Evolutionary conservation across 129 eudicot genomes (phyloP).

Genomic region (Gnaphalium uliginosum): DNA sequence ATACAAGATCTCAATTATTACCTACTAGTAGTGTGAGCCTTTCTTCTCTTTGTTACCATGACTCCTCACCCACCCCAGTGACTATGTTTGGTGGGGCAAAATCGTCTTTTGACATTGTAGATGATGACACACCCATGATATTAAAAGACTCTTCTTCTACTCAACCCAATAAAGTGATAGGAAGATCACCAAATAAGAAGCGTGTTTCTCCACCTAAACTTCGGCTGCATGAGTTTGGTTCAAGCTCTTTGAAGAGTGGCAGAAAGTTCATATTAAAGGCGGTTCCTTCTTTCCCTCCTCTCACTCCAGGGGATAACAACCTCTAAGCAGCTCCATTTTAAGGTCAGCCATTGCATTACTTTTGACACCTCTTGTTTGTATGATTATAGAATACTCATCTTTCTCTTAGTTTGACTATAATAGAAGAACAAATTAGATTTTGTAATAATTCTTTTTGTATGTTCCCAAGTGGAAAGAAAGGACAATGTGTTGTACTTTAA

Average conservation of each 20-base stretch:
- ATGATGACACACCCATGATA: conserved; percentile 74
- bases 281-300: conserved; percentile 65
- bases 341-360: conserved; percentile 27
- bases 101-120: conserved; percentile 22
- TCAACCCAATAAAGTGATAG: conserved; percentile 46
- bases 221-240: conserved; percentile 43
- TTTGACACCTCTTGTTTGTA: neutral
- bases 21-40: conserved; percentile 28
- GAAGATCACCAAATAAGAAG: conserved; percentile 77
- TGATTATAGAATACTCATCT: neutral
- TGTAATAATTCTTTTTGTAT: no score
- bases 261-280: conserved; percentile 65
- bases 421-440: neutral
- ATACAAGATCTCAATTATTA: conserved; percentile 30
- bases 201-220: conserved; percentile 79
- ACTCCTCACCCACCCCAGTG: conserved; percentile 49
- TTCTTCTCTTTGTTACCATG: conserved; percentile 39
- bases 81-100: conserved; percentile 40
- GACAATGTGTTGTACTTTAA: neutral
- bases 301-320: conserved; percentile 39
- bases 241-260: conserved; percentile 58
- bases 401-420: neutral
- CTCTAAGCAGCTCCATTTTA: conserved; percentile 18
- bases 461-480: neutral
- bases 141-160: conserved; percentile 47